These are phyloP conservation scores for Zelonia costaricensis DNA, from an alignment of 208 protist species.

Conservation along the genomic window DNA sequence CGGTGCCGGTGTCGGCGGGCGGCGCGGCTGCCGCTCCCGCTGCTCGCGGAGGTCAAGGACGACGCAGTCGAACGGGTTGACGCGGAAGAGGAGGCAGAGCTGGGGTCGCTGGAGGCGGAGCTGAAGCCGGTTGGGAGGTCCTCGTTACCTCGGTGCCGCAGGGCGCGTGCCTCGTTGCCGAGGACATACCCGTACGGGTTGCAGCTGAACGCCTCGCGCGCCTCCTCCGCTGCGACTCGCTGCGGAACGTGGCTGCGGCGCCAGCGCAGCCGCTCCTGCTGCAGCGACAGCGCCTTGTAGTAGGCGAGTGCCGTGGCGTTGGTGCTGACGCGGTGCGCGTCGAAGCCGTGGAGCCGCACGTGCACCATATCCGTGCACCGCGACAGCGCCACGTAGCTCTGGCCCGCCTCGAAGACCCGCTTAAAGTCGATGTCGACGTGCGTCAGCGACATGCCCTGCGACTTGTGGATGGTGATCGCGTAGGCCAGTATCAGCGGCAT, in stretches of 20 bases:
- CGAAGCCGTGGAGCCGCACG: slow-evolving; percentile 72
- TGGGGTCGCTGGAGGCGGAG: background rate
- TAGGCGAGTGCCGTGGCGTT: slow-evolving; percentile 73
- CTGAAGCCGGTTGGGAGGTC: background rate
- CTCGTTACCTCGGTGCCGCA: slow-evolving; percentile 7
- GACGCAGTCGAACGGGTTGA: background rate
- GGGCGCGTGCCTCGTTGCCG: background rate
- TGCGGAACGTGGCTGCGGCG: slow-evolving; percentile 19
- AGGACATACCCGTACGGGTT: slow-evolving; percentile 19
- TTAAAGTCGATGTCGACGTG: slow-evolving; percentile 86
- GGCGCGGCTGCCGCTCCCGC: background rate
- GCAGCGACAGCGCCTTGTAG: slow-evolving; percentile 73
- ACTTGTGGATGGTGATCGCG: slow-evolving; percentile 97
- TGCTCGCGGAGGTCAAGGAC: background rate
- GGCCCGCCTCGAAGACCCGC: slow-evolving; percentile 76
- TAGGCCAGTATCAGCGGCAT: slow-evolving; percentile 96
- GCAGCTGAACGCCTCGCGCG: slow-evolving; percentile 8
- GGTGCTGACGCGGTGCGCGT: slow-evolving; percentile 42
- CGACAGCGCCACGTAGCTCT: slow-evolving; percentile 91
- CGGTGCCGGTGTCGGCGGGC: background rate
- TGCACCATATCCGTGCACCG: slow-evolving; percentile 69
- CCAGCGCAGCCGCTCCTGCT: slow-evolving; percentile 37
- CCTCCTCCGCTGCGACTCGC: slow-evolving; percentile 7
- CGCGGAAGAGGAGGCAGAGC: background rate
- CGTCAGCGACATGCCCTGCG: slow-evolving; percentile 93